These are phyloP conservation scores for Termitomyces sp. DNA, from an alignment of 768 basidiomycete genomes.

Conservation along the genomic window DNA sequence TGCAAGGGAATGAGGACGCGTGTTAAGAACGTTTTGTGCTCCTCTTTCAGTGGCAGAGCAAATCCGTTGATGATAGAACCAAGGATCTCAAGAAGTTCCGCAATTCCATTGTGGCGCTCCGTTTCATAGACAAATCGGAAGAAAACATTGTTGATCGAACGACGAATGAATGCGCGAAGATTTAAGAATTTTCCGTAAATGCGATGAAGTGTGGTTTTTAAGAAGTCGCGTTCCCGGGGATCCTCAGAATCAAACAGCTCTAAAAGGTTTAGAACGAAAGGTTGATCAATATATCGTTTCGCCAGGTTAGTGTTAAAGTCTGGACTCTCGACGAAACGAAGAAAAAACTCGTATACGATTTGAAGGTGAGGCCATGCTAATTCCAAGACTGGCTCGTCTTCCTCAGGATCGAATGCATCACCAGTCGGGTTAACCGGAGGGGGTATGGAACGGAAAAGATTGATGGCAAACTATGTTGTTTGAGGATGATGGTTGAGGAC, in stretches of 20 bases:
- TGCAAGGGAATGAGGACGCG: constrained; percentile 92
- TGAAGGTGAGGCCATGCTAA: constrained; percentile 99
- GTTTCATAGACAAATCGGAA: constrained; percentile 99
- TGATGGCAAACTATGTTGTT: constrained; percentile 78
- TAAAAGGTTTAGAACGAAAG: constrained; percentile 92
- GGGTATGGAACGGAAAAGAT: constrained; percentile 99
- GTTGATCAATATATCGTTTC: constrained; percentile 95
- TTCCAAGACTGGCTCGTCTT: constrained; percentile 98
- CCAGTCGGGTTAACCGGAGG: constrained; percentile 98
- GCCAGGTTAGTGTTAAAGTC: constrained; percentile 99
- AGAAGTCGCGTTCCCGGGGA: constrained; percentile 96
- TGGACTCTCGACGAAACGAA: constrained; percentile 94
- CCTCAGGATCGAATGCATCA: constrained; percentile 98
- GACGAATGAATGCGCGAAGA: constrained; percentile 95
- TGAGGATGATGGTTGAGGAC: constrained; percentile 4
- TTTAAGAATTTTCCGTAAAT: constrained; percentile 99
- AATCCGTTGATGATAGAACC: constrained; percentile 99
- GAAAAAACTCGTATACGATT: constrained; percentile 99
- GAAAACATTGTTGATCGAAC: constrained; percentile 99
- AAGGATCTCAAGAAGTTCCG: constrained; percentile 94
- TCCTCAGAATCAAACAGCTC: constrained; percentile 99
- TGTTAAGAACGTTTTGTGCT: constrained; percentile 97
- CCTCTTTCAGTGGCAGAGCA: constrained; percentile 94
- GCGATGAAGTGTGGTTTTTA: constrained; percentile 97
- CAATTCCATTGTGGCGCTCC: constrained; percentile 98